These are phyloP conservation scores for Ogataea allantospora DNA, from an alignment of 805 yeast species.

Conservation along the genomic window DNA sequence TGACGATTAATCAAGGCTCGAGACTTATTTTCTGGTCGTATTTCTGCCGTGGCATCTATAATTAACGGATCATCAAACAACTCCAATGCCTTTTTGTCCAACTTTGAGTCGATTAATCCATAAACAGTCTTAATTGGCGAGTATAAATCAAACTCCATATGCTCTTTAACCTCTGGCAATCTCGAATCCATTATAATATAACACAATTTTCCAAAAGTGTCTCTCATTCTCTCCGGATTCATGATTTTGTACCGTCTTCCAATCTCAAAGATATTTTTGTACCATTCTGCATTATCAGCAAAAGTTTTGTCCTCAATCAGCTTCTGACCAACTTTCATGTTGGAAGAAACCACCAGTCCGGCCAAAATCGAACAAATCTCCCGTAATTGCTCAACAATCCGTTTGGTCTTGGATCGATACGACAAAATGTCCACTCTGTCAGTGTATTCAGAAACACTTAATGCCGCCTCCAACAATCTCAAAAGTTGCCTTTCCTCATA, in stretches of 20 bases:
- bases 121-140: conserved; percentile 68
- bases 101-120: conserved; percentile 41
- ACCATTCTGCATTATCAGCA: conserved; percentile 70
- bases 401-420: conserved; percentile 63
- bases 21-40: conserved; percentile 56
- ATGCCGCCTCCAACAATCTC: conserved; percentile 68
- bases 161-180: conserved; percentile 63
- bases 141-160: conserved; percentile 74
- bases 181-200: conserved; percentile 86
- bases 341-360: conserved; percentile 75
- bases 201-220: conserved; percentile 73
- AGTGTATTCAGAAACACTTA: conserved; percentile 76
- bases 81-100: conserved; percentile 35
- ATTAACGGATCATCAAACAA: conserved; percentile 59
- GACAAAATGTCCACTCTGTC: conserved; percentile 72
- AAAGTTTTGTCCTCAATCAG: conserved; percentile 67
- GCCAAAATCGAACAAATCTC: conserved; percentile 79
- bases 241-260: conserved; percentile 79
- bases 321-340: conserved; percentile 65
- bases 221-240: conserved; percentile 82
- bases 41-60: conserved; percentile 65
- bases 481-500: conserved; percentile 67
- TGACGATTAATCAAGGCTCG: conserved; percentile 54
- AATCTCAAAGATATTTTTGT: conserved; percentile 65
- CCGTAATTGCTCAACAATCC: conserved; percentile 68